phyloP scores from a whole-genome alignment of 2,329 filamentous ascomycete species.

The Phyllosticta citriasiana region DNA sequence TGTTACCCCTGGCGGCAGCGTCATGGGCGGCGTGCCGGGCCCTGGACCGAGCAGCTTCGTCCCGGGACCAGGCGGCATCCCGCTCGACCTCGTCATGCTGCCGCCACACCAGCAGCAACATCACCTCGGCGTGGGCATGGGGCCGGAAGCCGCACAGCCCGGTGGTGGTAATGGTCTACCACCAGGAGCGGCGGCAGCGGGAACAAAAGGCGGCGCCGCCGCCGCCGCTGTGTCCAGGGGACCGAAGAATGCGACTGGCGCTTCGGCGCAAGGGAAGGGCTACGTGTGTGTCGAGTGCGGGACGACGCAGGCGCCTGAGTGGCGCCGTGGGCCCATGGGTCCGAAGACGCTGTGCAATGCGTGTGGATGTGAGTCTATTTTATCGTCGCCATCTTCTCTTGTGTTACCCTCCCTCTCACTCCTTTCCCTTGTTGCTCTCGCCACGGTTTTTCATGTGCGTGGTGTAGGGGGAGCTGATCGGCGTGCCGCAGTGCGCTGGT shows the following conservation, averaged over 20 bases:
- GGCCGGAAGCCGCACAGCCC: neutral
- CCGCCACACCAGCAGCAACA: neutral
- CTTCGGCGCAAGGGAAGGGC: neutral
- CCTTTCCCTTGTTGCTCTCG: neutral
- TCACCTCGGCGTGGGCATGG: neutral
- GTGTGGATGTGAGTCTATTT: constrained; percentile 3
- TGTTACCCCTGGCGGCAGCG: neutral
- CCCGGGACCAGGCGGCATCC: neutral
- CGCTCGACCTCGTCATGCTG: neutral
- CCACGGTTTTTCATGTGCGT: neutral
- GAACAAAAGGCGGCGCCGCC: neutral
- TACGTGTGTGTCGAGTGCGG: constrained; percentile 6
- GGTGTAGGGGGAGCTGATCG: neutral
- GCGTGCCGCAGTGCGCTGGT: neutral
- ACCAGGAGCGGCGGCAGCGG: neutral
- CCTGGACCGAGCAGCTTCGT: neutral
- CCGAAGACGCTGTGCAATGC: constrained; percentile 9
- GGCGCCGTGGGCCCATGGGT: constrained; percentile 1
- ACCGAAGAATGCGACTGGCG: neutral
- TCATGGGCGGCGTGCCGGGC: neutral
- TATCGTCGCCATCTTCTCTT: neutral
- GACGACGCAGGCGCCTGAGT: constrained; percentile 1
- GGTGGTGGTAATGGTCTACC: neutral
- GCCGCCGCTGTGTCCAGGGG: neutral
- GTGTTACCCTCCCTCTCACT: neutral